Conservation (phyloP, 768 basidiomycete species). For the Podaxis sp. region DNA sequence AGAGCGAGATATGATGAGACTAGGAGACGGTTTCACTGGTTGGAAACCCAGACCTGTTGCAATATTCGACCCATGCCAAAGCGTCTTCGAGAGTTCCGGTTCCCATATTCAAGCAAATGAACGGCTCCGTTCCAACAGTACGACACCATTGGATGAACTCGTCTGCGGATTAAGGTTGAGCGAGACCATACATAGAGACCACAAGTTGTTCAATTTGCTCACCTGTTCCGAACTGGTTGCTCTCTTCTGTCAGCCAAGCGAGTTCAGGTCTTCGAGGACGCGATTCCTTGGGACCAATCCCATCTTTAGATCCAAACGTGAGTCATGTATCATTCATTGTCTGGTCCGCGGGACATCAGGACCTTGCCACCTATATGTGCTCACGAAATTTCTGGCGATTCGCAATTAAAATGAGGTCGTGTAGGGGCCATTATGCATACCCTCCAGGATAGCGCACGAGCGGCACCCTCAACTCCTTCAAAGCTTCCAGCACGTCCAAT, state of each 20-base stretch:
- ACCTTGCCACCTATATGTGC: slow-evolving; percentile 54
- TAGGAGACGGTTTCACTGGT: background rate
- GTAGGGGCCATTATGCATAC: slow-evolving; percentile 18
- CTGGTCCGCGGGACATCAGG: background rate
- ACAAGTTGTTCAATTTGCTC: slow-evolving; percentile 12
- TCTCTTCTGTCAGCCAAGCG: slow-evolving; percentile 57
- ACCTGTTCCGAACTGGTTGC: slow-evolving; percentile 58
- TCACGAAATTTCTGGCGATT: slow-evolving; percentile 41
- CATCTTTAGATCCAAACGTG: slow-evolving; percentile 28
- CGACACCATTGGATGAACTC: slow-evolving; percentile 56
- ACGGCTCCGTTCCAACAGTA: slow-evolving; percentile 48
- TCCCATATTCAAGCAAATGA: slow-evolving; percentile 61
- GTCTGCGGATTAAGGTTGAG: slow-evolving; percentile 16
- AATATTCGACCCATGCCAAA: slow-evolving; percentile 59
- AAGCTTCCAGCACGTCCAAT: slow-evolving; percentile 42
- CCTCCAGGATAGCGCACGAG: slow-evolving; percentile 53
- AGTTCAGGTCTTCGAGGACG: slow-evolving; percentile 54
- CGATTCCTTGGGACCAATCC: slow-evolving; percentile 44
- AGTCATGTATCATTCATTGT: background rate
- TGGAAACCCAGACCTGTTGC: slow-evolving; percentile 37
- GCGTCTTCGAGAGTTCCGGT: slow-evolving; percentile 60
- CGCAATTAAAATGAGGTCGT: background rate
- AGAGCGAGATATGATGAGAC: background rate
- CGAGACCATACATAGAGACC: background rate
- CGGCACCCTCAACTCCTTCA: slow-evolving; percentile 43